A percentile compares a stretch with the other conserved stretches of the same genome.
phyloP scores from a whole-genome alignment of 2,329 filamentous ascomycete genomes.

The Orbilia brochopaga region DNA sequence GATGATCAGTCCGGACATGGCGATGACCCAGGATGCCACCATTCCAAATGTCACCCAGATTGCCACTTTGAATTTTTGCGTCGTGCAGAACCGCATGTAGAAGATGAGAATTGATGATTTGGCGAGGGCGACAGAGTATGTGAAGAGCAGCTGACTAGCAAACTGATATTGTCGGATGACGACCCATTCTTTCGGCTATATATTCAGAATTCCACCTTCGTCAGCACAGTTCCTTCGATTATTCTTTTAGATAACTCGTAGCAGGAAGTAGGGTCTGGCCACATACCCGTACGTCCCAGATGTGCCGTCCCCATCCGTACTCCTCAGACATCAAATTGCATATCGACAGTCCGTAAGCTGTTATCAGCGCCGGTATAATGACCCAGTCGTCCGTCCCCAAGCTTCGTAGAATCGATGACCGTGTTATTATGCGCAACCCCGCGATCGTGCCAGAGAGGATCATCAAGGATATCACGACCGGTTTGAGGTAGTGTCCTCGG shows the following conservation, averaged over 20 bases:
- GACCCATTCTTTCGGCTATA: slow-evolving; percentile 38
- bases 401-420: slow-evolving; percentile 45
- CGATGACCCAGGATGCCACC: slow-evolving; percentile 33
- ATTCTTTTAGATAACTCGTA: background rate
- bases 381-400: slow-evolving; percentile 44
- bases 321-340: slow-evolving; percentile 44
- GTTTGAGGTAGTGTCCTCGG: slow-evolving; percentile 46
- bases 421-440: slow-evolving; percentile 45
- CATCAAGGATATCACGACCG: slow-evolving; percentile 48
- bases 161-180: slow-evolving; percentile 46
- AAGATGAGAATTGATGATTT: slow-evolving; percentile 47
- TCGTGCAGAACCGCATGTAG: slow-evolving; percentile 49
- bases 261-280: background rate
- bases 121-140: slow-evolving; percentile 45
- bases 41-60: slow-evolving; percentile 42
- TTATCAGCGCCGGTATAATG: slow-evolving; percentile 42
- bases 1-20: slow-evolving; percentile 43
- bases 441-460: slow-evolving; percentile 43
- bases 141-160: slow-evolving; percentile 40
- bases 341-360: slow-evolving; percentile 42
- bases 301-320: slow-evolving; percentile 49
- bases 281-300: slow-evolving; percentile 46
- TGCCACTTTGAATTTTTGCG: slow-evolving; percentile 34
- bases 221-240: background rate
- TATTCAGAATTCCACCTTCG: background rate